A percentile compares a stretch with the other conserved stretches of the same genome.
phyloP scores from a whole-genome alignment of 306 rosid species.

The Canavalia gladiata region DNA sequence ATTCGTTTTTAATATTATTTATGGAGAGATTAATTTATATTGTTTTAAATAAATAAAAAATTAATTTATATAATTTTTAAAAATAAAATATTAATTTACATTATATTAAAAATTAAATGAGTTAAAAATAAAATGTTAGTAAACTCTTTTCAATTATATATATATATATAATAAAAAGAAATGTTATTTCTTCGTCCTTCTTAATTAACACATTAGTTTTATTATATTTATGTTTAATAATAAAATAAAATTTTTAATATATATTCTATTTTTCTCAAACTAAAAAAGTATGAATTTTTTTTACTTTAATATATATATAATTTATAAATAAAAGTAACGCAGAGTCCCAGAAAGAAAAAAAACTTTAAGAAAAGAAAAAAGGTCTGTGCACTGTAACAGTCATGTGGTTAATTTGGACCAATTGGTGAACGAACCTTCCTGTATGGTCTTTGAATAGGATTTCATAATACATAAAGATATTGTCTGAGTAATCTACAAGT shows the following conservation, averaged over 20 bases:
- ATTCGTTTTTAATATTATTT: no score
- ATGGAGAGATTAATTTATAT: no score
- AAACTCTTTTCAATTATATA: no score
- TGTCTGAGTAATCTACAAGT: not conserved
- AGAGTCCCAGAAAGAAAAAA: constrained; percentile 5
- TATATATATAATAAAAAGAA: not conserved
- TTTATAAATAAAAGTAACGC: not conserved
- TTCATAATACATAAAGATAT: constrained; percentile 15
- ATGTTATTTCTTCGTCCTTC: not conserved
- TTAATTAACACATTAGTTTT: not conserved
- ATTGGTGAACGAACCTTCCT: constrained; percentile 47
- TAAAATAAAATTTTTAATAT: not conserved
- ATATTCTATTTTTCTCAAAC: not conserved
- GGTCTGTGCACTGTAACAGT: constrained; percentile 28
- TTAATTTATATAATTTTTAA: not conserved
- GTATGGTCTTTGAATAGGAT: constrained; percentile 41
- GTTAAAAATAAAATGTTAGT: no score
- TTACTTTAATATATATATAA: not conserved
- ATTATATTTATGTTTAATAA: not conserved
- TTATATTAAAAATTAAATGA: no score
- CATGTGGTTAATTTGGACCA: constrained; percentile 46
- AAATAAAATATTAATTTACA: not conserved
- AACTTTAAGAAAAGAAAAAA: constrained; percentile 19
- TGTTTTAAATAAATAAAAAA: no score
- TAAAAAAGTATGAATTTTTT: not conserved